phyloP scores from a whole-genome alignment of 768 basidiomycete genomes.

The Termitomyces sp. region DNA sequence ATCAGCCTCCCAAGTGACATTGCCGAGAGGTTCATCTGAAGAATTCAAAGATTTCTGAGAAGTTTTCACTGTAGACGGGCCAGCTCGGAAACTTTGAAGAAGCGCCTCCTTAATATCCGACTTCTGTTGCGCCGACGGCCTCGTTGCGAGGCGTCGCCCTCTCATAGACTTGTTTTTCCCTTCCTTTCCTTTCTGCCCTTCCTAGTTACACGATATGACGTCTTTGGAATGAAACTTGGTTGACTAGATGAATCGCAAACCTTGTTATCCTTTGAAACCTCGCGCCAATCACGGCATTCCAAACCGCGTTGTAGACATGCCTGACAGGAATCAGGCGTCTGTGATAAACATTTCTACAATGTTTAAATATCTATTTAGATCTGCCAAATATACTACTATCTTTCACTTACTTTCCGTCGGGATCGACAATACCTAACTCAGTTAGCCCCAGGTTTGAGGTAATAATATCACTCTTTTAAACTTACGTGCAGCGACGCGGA shows the following conservation, averaged over 20 bases:
- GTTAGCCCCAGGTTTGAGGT: background rate
- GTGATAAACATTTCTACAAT: background rate
- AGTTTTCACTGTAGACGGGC: background rate
- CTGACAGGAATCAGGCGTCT: background rate
- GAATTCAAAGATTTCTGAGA: background rate
- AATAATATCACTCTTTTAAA: background rate
- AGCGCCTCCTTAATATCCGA: background rate
- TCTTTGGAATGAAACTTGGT: background rate
- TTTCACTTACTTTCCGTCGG: background rate
- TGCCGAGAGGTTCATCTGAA: background rate
- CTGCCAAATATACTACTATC: background rate
- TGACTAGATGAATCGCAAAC: background rate
- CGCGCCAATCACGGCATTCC: background rate
- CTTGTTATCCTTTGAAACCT: background rate
- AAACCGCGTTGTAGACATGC: background rate
- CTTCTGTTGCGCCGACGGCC: background rate
- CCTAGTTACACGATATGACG: background rate
- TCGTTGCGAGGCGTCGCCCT: background rate
- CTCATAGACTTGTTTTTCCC: background rate
- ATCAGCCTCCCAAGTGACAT: background rate
- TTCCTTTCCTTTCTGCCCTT: background rate
- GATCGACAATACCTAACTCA: background rate
- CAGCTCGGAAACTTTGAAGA: background rate
- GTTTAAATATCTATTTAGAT: background rate
- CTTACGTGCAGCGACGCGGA: background rate